Percentiles rank a stretch among this genome's conserved stretches.
Evolutionary conservation across 176 grass and related monocot species (phyloP).

Genomic region (Urochloa ruziziensis): DNA sequence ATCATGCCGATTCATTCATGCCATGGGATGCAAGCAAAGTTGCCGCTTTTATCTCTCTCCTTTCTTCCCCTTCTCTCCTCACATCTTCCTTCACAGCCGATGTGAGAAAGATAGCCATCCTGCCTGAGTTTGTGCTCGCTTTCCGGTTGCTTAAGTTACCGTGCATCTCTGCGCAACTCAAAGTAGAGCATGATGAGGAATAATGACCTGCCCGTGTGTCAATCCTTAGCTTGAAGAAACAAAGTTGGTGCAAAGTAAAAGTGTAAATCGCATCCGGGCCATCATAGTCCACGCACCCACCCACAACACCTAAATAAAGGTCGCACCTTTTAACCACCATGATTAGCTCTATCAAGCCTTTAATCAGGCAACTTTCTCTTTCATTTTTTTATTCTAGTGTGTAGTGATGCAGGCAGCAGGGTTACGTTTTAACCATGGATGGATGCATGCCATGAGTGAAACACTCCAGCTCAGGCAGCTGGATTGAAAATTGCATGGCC

Average conservation of each 20-base stretch:
- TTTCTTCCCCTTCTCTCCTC: neutral
- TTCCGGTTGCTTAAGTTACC: constrained; percentile 61
- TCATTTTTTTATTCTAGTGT: neutral
- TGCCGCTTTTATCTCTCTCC: neutral
- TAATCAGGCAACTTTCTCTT: constrained; percentile 19
- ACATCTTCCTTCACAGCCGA: neutral
- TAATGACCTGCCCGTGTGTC: constrained; percentile 39
- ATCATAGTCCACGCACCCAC: constrained; percentile 54
- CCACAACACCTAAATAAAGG: constrained; percentile 39
- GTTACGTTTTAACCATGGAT: constrained; percentile 35
- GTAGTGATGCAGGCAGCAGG: neutral
- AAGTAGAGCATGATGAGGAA: constrained; percentile 54
- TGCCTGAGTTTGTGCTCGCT: neutral
- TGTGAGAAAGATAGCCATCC: neutral
- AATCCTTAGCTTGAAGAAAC: constrained; percentile 67
- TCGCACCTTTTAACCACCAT: constrained; percentile 51
- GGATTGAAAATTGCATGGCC: constrained; percentile 33
- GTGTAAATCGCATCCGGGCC: constrained; percentile 33
- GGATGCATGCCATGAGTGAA: constrained; percentile 16
- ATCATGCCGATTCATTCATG: constrained; percentile 36
- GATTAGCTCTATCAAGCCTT: constrained; percentile 57
- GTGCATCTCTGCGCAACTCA: constrained; percentile 39
- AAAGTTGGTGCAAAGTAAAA: constrained; percentile 68
- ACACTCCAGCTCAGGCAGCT: constrained; percentile 31
- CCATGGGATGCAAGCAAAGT: constrained; percentile 43